Percentiles rank a stretch among this genome's conserved stretches.
phyloP scores from a whole-genome alignment of 495 filamentous ascomycete genomes.

The Tuber calosporum region DNA sequence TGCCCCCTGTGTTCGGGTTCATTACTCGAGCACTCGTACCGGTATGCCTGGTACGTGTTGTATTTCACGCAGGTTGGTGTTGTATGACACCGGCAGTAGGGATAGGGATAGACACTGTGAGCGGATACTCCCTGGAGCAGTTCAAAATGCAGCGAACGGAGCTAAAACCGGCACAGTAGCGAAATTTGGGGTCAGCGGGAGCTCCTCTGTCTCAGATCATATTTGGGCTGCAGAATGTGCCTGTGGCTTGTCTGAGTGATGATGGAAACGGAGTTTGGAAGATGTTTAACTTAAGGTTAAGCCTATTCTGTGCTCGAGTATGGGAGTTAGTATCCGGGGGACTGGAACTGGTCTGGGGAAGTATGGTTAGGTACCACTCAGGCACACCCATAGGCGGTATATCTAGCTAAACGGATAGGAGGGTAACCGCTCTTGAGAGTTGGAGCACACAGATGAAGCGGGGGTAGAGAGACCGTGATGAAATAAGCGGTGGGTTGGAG shows the following conservation, averaged over 20 bases:
- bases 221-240: neutral
- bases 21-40: too few relatives aligned
- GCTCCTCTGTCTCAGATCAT: neutral
- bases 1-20: too few relatives aligned
- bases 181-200: neutral
- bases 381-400: neutral
- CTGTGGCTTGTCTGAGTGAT: neutral
- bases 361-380: neutral
- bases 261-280: neutral
- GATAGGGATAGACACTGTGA: neutral
- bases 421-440: neutral
- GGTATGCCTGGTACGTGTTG: too few relatives aligned
- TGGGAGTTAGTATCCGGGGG: neutral
- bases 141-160: neutral
- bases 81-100: neutral
- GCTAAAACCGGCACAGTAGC: constrained; percentile 4
- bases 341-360: neutral
- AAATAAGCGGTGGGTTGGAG: neutral
- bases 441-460: neutral
- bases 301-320: neutral
- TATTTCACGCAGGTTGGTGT: neutral
- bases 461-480: neutral
- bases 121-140: neutral
- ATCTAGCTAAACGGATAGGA: neutral
- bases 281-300: neutral